phyloP scores from a whole-genome alignment of 306 rosid genomes.

The Vachellia pachyceras region DNA sequence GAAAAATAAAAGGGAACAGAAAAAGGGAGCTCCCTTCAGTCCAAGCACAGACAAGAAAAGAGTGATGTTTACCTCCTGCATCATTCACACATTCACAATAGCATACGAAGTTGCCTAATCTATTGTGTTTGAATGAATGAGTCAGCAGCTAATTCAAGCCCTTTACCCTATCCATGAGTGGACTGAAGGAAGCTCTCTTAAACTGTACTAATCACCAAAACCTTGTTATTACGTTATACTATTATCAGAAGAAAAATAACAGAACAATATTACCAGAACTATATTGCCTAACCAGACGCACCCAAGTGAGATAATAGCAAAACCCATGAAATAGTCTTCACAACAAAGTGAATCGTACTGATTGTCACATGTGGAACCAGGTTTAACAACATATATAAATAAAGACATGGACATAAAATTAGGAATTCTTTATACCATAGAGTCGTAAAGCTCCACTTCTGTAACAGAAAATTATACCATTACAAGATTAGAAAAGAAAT shows the following conservation, averaged over 20 bases:
- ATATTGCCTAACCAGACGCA: not conserved
- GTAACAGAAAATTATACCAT: not conserved
- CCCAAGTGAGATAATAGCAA: not conserved
- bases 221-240: not conserved
- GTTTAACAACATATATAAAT: not conserved
- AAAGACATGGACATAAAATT: not conserved
- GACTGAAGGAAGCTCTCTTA: slow-evolving; percentile 94
- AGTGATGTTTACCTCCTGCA: slow-evolving; percentile 78
- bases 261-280: not conserved
- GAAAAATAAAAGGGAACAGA: not conserved
- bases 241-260: not conserved
- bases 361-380: not conserved
- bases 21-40: slow-evolving; percentile 99
- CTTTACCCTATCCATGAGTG: slow-evolving; percentile 80
- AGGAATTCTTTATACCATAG: not conserved
- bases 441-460: not conserved
- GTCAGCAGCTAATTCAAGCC: slow-evolving; percentile 88
- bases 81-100: slow-evolving; percentile 94
- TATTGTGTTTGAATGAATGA: slow-evolving; percentile 94
- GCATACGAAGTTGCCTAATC: slow-evolving; percentile 40
- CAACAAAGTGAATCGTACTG: not conserved
- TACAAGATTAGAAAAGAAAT: not conserved
- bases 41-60: slow-evolving; percentile 84
- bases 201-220: slow-evolving; percentile 31
- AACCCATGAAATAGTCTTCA: not conserved